Base-by-base conservation (phyloP, 2,329 filamentous ascomycete species). In the Venturia asperata region DNA sequence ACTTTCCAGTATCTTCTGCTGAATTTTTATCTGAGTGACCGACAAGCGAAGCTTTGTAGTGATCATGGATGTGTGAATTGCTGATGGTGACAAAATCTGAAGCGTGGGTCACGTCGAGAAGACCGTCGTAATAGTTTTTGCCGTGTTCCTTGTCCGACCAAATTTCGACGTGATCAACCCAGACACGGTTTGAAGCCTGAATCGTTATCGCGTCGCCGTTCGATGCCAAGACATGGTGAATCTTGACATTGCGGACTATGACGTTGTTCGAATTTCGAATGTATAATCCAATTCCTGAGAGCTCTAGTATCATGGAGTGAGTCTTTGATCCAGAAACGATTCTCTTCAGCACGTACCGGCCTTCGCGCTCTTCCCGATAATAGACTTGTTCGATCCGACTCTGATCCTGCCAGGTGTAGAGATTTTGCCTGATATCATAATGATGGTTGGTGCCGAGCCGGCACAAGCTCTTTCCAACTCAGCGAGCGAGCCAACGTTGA, bases 51-150 rank as follows among this genome's bases (percentile, higher is more conserved):
- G 79, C 82, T 74, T 87, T 87, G 77, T 79, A 87, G 80, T 86
- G 83, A 75, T 84, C 81, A 73, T 84, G 82, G 68, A 84, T 68
- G 72, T 77, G 79, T 68, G 72, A 74, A 75, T 82, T 81, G 68
- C 79, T 80, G 68, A 87, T 77, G 68, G 81, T 87, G 66, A 87
- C 74, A 70, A 77, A 88, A 76, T 89, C 85, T 11, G 81, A 78
- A 60, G 78, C 87, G 75, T 88, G 86, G 62, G 82, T 87, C 62
- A 85, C 76, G 70, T 89, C 87, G 60, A 86, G 75, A 1, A 89
- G 81, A 41, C 87, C 87, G 65, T 89, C 87, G 71, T 87, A 89
- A 77, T 83, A 87, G 77, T 90, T 85, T 77, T 89, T 89, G 78
- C 81, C 39, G 55, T 34, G 21, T 5, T 19, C 24, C n/a, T 39